phyloP scores from a whole-genome alignment of 805 yeast species.

The Candida golubevii region DNA sequence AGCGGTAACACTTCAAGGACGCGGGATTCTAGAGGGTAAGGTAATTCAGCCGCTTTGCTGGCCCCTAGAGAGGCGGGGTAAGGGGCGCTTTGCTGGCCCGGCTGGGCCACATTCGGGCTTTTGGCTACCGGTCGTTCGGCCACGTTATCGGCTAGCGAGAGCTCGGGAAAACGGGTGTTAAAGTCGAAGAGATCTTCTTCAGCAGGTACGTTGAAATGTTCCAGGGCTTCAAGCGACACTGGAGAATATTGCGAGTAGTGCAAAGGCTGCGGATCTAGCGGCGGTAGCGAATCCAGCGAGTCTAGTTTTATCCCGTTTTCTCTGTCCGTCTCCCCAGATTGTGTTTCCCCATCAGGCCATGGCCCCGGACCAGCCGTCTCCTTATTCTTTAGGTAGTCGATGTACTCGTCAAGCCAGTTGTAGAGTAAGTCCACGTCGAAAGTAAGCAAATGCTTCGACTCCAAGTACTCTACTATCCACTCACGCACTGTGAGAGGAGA shows the following conservation, averaged over 20 bases:
- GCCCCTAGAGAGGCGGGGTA: constrained; percentile 1
- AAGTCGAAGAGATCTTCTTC: constrained; percentile 7
- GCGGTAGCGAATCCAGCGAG: neutral
- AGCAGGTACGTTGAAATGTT: neutral
- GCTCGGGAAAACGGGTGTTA: constrained; percentile 13
- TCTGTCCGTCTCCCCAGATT: neutral
- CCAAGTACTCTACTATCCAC: constrained; percentile 28
- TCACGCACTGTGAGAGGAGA: constrained; percentile 20
- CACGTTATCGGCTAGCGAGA: neutral
- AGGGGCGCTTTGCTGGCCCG: neutral
- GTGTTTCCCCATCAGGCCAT: neutral
- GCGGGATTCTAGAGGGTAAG: neutral
- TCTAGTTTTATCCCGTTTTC: too few relatives aligned
- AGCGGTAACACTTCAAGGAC: neutral
- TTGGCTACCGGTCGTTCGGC: neutral
- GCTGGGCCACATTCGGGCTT: neutral
- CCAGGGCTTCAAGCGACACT: too few relatives aligned
- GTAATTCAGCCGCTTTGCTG: neutral
- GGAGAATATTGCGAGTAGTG: too few relatives aligned
- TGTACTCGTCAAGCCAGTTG: constrained; percentile 37
- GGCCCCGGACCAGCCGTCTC: constrained; percentile 1
- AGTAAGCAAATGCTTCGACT: constrained; percentile 24
- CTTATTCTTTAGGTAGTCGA: constrained; percentile 27
- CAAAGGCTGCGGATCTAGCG: neutral
- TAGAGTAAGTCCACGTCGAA: constrained; percentile 35